Percentiles rank a stretch among this genome's conserved stretches.
These are phyloP conservation scores for Fraxinus angustifolia DNA, from an alignment of 305 asterid genomes.

Conservation along the genomic window DNA sequence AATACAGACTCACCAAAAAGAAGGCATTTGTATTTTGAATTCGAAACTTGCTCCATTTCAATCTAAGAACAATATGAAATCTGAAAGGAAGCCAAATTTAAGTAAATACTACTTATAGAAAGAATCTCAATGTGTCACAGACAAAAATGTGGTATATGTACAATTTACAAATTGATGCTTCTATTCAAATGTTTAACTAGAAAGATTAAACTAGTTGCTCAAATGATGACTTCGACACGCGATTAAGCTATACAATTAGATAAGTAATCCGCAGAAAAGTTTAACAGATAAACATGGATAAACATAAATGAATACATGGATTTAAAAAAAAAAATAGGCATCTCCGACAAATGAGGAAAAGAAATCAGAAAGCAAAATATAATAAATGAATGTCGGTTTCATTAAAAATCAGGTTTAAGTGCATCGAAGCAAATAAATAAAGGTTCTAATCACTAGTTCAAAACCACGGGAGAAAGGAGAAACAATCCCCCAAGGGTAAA, in stretches of 20 bases:
- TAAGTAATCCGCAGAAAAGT: not conserved
- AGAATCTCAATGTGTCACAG: not conserved
- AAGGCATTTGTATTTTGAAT: conserved; percentile 62
- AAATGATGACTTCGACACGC: not conserved
- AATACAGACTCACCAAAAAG: conserved; percentile 64
- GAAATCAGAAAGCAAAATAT: not conserved
- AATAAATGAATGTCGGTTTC: not conserved
- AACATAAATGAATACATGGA: not conserved
- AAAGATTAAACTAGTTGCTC: not conserved
- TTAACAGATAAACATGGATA: not conserved
- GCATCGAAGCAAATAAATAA: not conserved
- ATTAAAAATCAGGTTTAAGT: not conserved
- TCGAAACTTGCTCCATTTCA: conserved; percentile 56
- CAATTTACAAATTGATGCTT: not conserved
- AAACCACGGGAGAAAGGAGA: not conserved
- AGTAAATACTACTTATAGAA: not conserved
- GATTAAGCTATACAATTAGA: not conserved
- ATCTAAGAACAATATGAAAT: conserved; percentile 19
- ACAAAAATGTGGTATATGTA: not conserved
- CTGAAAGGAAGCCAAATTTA: not conserved
- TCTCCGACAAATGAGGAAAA: not conserved
- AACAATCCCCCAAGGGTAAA: not conserved
- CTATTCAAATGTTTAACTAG: not conserved
- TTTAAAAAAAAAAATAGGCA: not conserved
- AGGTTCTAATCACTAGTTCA: not conserved